Evolutionary conservation across 1,284 basidiomycete genomes (phyloP).

Genomic region (Leccinum subfulvum): DNA sequence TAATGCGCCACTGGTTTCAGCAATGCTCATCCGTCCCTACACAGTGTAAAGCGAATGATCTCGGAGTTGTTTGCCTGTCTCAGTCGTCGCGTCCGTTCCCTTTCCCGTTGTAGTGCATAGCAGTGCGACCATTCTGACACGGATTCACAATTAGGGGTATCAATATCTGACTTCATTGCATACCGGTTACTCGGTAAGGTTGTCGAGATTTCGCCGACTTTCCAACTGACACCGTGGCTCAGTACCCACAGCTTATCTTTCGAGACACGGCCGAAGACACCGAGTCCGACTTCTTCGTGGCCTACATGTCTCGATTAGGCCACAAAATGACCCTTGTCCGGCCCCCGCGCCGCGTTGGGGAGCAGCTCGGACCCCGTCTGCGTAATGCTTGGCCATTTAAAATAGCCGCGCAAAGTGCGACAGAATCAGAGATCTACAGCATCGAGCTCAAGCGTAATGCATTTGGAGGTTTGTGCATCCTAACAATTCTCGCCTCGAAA

Average conservation of each 20-base stretch:
- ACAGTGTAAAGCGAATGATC: conserved; percentile 45
- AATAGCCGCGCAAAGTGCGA: conserved; percentile 46
- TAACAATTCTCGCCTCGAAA: conserved; percentile 21
- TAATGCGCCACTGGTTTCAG: not conserved
- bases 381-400: conserved; percentile 48
- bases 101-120: not conserved
- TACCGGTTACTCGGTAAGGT: conserved; percentile 49
- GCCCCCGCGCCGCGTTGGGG: conserved; percentile 51
- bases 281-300: conserved; percentile 58
- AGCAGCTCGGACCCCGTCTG: conserved; percentile 46
- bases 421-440: conserved; percentile 49
- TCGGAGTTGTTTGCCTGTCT: conserved; percentile 42
- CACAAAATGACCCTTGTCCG: conserved; percentile 57
- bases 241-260: conserved; percentile 64
- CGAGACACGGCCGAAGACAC: conserved; percentile 46
- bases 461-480: conserved; percentile 38
- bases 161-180: conserved; percentile 61
- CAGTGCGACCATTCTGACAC: conserved; percentile 14
- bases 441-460: conserved; percentile 45
- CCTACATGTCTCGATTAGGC: conserved; percentile 56
- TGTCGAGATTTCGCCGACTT: not conserved
- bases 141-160: conserved; percentile 39
- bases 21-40: conserved; percentile 9
- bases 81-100: conserved; percentile 36
- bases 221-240: conserved; percentile 9